Evolutionary conservation across 768 basidiomycete genomes (phyloP).

Genomic region (Atractiella rhizophila): DNA sequence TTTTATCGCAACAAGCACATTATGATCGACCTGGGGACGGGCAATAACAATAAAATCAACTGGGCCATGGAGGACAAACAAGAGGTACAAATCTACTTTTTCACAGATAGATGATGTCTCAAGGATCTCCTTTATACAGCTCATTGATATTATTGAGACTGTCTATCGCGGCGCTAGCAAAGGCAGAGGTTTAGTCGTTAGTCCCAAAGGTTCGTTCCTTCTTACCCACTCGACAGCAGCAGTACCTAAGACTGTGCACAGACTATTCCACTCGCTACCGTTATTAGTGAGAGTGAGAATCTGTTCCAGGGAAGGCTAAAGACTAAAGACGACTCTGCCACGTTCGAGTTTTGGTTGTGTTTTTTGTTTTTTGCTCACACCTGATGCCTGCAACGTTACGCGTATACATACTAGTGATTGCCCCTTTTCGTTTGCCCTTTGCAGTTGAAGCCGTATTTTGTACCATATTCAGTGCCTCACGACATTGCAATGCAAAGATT

Average conservation of each 20-base stretch:
- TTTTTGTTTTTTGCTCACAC: too few species aligned
- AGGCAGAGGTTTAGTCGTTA: conserved; percentile 89
- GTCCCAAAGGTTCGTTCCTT: conserved; percentile 50
- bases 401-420: too few species aligned
- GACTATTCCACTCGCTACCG: too few species aligned
- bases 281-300: too few species aligned
- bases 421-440: too few species aligned
- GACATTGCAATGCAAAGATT: too few species aligned
- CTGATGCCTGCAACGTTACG: too few species aligned
- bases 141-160: conserved; percentile 94
- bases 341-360: too few species aligned
- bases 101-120: not conserved
- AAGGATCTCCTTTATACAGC: conserved; percentile 31
- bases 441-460: too few species aligned
- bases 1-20: conserved; percentile 46
- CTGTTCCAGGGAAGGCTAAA: too few species aligned
- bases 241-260: not conserved
- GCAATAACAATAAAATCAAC: conserved; percentile 98
- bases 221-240: not conserved
- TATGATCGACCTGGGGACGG: conserved; percentile 99
- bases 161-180: conserved; percentile 95
- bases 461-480: too few species aligned
- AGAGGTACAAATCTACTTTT: conserved; percentile 34
- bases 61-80: conserved; percentile 99
- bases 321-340: too few species aligned